Evolutionary conservation across 2,329 filamentous ascomycete genomes (phyloP).

Genomic region (Trichoderma oligosporum): DNA sequence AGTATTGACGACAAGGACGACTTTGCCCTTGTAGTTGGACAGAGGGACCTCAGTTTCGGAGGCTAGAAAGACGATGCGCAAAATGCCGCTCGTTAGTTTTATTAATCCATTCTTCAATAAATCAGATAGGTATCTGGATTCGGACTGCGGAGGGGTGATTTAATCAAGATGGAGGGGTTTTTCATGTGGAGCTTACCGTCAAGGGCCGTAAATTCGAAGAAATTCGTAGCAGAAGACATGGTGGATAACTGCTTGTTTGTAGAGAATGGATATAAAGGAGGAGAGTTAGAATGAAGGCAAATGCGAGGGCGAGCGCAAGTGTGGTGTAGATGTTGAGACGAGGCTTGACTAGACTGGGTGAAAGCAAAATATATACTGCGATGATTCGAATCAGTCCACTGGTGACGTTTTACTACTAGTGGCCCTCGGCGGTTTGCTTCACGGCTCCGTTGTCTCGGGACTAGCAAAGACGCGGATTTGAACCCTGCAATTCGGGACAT

Average conservation of each 20-base stretch:
- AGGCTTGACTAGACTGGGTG: not conserved
- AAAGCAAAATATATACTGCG: conserved; percentile 6
- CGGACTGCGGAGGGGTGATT: too few relatives aligned
- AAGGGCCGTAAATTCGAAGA: conserved; percentile 82
- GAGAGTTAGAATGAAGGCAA: not conserved
- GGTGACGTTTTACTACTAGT: conserved; percentile 15
- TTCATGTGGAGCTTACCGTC: conserved; percentile 58
- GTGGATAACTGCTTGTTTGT: conserved; percentile 20
- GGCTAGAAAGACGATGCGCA: not conserved
- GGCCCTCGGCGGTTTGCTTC: conserved; percentile 9
- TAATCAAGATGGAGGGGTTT: not conserved
- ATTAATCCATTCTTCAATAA: too few relatives aligned
- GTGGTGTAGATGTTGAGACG: conserved; percentile 9
- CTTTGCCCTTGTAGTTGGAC: conserved; percentile 76
- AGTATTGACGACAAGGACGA: conserved; percentile 94
- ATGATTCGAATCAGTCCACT: conserved; percentile 6
- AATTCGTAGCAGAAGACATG: conserved; percentile 45
- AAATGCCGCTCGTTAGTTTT: conserved; percentile 4
- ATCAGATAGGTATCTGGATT: too few relatives aligned
- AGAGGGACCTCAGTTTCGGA: conserved; percentile 68
- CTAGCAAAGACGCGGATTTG: not conserved
- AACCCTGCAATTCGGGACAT: not conserved
- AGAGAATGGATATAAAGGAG: not conserved
- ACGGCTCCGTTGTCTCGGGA: not conserved
- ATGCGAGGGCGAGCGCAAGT: not conserved